phyloP scores from a whole-genome alignment of 257 asterid genomes.

The Solanum appendiculatum region DNA sequence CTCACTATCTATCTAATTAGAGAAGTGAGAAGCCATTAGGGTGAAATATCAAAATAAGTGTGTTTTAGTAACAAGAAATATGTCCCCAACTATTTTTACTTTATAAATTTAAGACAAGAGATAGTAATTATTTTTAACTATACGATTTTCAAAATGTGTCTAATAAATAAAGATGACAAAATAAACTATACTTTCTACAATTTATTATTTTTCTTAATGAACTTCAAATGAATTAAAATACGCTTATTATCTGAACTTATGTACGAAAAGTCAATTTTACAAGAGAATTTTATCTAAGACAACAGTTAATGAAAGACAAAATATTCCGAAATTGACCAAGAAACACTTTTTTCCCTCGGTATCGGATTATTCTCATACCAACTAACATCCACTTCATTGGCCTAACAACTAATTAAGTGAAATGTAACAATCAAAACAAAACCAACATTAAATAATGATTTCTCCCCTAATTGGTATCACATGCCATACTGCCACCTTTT shows the following conservation, averaged over 20 bases:
- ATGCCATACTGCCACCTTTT: background rate
- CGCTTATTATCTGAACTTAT: background rate
- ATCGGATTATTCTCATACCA: background rate
- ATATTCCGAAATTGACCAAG: background rate
- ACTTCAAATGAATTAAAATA: too few relatives aligned
- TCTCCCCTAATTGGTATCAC: conserved; percentile 8
- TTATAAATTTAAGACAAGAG: too few relatives aligned
- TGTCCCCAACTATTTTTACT: background rate
- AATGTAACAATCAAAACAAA: background rate
- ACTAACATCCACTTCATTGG: background rate
- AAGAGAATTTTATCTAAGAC: background rate
- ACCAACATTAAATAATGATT: background rate
- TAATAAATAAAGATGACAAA: too few relatives aligned
- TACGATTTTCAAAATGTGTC: too few relatives aligned
- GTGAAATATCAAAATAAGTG: background rate
- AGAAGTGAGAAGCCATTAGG: background rate
- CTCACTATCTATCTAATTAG: background rate
- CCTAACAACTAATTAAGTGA: background rate
- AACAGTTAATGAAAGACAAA: background rate
- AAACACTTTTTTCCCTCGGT: background rate
- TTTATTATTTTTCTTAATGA: too few relatives aligned
- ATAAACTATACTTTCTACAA: too few relatives aligned
- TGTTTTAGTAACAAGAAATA: too few relatives aligned
- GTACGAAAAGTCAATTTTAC: background rate
- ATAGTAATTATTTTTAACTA: too few relatives aligned